Evolutionary conservation across 2,329 filamentous ascomycete genomes (phyloP).

Genomic region (Aspergillus sp.): DNA sequence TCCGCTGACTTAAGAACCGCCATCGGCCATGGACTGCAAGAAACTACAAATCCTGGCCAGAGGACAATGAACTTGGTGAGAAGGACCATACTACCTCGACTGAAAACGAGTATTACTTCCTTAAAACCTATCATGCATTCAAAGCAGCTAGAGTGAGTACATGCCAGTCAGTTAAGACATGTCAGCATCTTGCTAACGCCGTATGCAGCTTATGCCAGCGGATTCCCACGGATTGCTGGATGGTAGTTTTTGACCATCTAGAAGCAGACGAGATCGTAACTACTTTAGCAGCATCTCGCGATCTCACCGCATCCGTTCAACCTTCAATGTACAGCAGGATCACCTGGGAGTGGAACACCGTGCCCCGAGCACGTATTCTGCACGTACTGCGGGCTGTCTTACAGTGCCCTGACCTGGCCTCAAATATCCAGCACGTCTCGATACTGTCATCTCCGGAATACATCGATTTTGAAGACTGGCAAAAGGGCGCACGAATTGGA

Average conservation of each 20-base stretch:
- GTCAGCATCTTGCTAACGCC: background rate
- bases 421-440: background rate
- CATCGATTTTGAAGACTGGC: background rate
- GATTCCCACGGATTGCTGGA: background rate
- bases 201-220: background rate
- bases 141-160: background rate
- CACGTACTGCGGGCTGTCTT: background rate
- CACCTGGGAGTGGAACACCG: background rate
- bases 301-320: background rate
- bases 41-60: background rate
- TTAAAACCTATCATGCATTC: background rate
- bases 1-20: background rate
- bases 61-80: background rate
- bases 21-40: background rate
- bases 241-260: background rate
- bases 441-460: background rate
- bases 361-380: background rate
- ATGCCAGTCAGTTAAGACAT: background rate
- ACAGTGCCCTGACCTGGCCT: background rate
- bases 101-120: background rate
- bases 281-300: background rate
- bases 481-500: background rate
- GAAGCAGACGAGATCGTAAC: background rate
- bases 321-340: background rate
- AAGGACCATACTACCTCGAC: background rate